Percentiles rank a stretch among this genome's conserved stretches.
Conservation (phyloP, 202 grass and related monocot genomes). For the Hordeum pubiflorum region DNA sequence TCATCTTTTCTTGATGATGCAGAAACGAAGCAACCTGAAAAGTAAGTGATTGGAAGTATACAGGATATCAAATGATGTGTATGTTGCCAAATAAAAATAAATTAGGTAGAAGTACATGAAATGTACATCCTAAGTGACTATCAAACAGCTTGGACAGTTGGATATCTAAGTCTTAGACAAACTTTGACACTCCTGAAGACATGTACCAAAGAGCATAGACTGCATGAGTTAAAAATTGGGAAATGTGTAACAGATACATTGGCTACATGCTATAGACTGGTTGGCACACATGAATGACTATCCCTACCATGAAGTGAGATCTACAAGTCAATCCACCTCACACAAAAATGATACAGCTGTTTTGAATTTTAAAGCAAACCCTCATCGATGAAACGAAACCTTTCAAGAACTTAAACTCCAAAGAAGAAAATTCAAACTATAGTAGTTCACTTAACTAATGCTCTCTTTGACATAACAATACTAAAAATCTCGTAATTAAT, state of each 20-base stretch:
- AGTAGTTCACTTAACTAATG: not conserved
- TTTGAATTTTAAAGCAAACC: conserved; percentile 18
- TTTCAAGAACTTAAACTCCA: conserved; percentile 1
- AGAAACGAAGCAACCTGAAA: conserved; percentile 79
- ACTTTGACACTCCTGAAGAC: not conserved
- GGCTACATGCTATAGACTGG: not conserved
- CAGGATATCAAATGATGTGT: conserved; percentile 11
- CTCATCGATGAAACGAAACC: not conserved
- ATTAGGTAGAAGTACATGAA: conserved; percentile 8
- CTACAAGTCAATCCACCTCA: no score
- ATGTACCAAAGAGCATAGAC: not conserved
- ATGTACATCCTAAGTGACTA: not conserved
- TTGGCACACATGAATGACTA: not conserved
- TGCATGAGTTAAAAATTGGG: not conserved
- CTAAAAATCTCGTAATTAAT: not conserved
- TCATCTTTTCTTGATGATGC: conserved; percentile 95
- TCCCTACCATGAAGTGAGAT: conserved; percentile 9
- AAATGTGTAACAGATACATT: not conserved
- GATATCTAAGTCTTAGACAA: not conserved
- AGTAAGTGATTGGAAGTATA: conserved; percentile 20
- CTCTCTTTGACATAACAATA: not conserved
- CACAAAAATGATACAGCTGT: not conserved
- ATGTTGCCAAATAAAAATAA: not conserved
- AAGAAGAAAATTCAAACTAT: not conserved
- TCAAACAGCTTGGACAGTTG: not conserved